These are phyloP conservation scores for Circinella minor DNA, from an alignment of 371 early-diverging fungal genomes.

Conservation along the genomic window DNA sequence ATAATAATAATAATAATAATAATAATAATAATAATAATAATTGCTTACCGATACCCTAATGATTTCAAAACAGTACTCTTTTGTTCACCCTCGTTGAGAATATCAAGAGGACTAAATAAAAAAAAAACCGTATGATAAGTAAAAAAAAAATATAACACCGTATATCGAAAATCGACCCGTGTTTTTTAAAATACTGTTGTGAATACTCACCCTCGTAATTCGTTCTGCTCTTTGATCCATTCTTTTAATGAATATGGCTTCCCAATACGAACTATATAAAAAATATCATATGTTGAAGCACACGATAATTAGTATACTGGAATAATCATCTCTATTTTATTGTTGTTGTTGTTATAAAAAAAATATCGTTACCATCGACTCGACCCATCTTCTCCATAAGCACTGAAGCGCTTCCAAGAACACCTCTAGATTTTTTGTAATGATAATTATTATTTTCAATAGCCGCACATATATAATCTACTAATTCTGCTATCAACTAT, in stretches of 20 bases:
- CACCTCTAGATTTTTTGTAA: constrained; percentile 24
- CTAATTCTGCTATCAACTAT: no score
- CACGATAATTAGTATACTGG: background rate
- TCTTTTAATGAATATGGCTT: constrained; percentile 72
- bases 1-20: no score
- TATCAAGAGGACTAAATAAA: constrained; percentile 26
- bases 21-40: background rate
- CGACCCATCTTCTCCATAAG: constrained; percentile 78
- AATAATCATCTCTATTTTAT: no score
- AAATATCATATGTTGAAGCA: constrained; percentile 17
- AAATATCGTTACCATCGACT: constrained; percentile 23
- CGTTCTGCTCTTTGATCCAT: constrained; percentile 64
- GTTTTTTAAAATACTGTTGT: background rate
- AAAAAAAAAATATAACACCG: background rate
- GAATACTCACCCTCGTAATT: constrained; percentile 42
- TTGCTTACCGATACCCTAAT: constrained; percentile 53
- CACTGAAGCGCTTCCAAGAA: constrained; percentile 55
- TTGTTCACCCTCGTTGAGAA: constrained; percentile 29
- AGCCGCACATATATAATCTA: background rate
- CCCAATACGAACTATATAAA: constrained; percentile 66
- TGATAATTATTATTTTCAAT: no score
- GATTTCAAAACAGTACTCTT: constrained; percentile 41
- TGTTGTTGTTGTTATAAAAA: background rate
- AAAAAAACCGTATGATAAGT: background rate
- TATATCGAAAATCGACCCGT: background rate